These are phyloP conservation scores for Fusarium oligoseptatum DNA, from an alignment of 2,329 filamentous ascomycete species.

Conservation along the genomic window DNA sequence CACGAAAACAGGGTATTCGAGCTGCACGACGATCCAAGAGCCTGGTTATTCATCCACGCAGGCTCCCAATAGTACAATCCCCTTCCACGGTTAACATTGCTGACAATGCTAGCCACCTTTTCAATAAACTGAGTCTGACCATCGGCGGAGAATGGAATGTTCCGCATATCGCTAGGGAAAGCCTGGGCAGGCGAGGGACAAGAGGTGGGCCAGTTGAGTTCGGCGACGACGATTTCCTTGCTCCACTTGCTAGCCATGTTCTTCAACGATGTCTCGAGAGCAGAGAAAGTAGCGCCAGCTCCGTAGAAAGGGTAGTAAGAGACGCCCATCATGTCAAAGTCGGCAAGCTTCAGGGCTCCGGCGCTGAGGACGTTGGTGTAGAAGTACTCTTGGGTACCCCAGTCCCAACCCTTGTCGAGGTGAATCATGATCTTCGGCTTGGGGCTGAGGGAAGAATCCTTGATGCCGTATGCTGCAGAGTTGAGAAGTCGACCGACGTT, in stretches of 20 bases:
- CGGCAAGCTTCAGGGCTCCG: slow-evolving; percentile 63
- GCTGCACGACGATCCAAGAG: slow-evolving; percentile 73
- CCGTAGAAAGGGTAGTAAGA: slow-evolving; percentile 82
- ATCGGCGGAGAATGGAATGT: slow-evolving; percentile 71
- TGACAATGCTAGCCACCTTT: slow-evolving; percentile 69
- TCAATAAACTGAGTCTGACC: slow-evolving; percentile 75
- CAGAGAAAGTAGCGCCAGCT: slow-evolving; percentile 67
- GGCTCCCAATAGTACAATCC: slow-evolving; percentile 83
- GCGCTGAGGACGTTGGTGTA: slow-evolving; percentile 69
- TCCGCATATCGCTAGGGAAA: slow-evolving; percentile 71
- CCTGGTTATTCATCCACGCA: slow-evolving; percentile 76
- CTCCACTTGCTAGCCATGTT: slow-evolving; percentile 73
- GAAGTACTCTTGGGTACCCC: slow-evolving; percentile 74
- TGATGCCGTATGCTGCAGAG: slow-evolving; percentile 73
- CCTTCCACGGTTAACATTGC: slow-evolving; percentile 64
- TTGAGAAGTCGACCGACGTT: slow-evolving; percentile 76
- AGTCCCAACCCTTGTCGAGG: slow-evolving; percentile 82
- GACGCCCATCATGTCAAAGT: slow-evolving; percentile 80
- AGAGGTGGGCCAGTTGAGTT: slow-evolving; percentile 77
- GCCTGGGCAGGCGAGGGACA: slow-evolving; percentile 70
- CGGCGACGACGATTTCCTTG: slow-evolving; percentile 77
- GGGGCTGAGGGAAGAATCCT: slow-evolving; percentile 68
- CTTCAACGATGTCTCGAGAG: slow-evolving; percentile 66
- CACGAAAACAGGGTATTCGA: slow-evolving; percentile 73
- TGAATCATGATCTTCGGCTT: slow-evolving; percentile 80